A percentile compares a stretch with the other conserved stretches of the same genome.
These are phyloP conservation scores for Aspergillus oerlinghausenensis DNA, from an alignment of 2,329 filamentous ascomycete genomes.

Conservation along the genomic window DNA sequence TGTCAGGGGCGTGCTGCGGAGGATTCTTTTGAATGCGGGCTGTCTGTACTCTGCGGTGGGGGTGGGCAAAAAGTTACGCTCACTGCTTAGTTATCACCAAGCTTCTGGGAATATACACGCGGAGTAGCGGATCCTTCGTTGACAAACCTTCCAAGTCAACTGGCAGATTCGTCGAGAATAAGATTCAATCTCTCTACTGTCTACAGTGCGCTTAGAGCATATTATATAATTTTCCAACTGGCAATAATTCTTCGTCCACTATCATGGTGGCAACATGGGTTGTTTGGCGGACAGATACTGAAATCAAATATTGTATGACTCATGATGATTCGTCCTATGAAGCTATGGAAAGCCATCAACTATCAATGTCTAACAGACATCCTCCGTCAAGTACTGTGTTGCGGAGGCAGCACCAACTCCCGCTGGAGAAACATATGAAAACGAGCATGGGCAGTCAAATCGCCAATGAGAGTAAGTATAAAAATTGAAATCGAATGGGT, in stretches of 20 bases:
- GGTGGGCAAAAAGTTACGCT: constrained; percentile 14
- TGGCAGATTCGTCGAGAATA: neutral
- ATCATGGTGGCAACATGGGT: neutral
- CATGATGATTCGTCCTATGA: neutral
- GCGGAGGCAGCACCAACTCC: constrained; percentile 30
- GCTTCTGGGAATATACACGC: neutral
- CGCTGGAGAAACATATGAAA: constrained; percentile 24
- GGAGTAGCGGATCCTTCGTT: neutral
- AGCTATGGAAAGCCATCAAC: constrained; percentile 1
- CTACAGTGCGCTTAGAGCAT: neutral
- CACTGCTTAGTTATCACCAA: constrained; percentile 17
- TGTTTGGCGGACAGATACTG: neutral
- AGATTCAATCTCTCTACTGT: neutral
- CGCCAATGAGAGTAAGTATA: constrained; percentile 15
- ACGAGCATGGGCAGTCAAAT: constrained; percentile 10
- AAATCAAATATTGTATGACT: neutral
- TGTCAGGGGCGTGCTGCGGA: neutral
- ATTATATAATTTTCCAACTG: neutral
- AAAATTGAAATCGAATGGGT: constrained; percentile 13
- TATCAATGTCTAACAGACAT: constrained; percentile 11
- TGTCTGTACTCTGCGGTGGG: neutral
- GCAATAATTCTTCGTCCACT: neutral
- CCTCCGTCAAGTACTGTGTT: constrained; percentile 10
- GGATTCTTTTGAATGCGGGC: neutral
- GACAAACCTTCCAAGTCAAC: neutral